phyloP scores from a whole-genome alignment of 768 basidiomycete genomes.

The Mycena haematopus region DNA sequence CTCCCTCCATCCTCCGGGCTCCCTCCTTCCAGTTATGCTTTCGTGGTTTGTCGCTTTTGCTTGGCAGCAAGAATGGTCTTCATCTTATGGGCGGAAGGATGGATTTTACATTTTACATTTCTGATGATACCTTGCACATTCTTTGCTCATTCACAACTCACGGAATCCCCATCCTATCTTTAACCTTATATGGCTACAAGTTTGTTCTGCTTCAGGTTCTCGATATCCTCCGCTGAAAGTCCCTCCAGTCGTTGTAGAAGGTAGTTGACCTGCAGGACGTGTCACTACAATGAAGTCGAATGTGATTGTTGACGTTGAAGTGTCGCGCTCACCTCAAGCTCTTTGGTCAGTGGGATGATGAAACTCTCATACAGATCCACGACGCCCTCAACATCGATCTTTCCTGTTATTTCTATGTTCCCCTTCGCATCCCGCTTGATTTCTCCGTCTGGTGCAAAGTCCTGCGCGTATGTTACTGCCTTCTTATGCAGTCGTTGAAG shows the following conservation, averaged over 20 bases:
- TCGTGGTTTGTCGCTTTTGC: slow-evolving; percentile 8
- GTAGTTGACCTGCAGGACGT: slow-evolving; percentile 81
- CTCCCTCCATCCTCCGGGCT: slow-evolving; percentile 3
- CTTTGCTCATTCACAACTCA: slow-evolving; percentile 13
- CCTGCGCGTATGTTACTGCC: slow-evolving; percentile 78
- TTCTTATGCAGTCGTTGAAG: slow-evolving; percentile 88
- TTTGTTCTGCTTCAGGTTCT: slow-evolving; percentile 52
- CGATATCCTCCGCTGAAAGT: slow-evolving; percentile 80
- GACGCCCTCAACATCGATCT: slow-evolving; percentile 93
- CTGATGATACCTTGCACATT: slow-evolving; percentile 22
- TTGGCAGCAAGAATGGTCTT: slow-evolving; percentile 14
- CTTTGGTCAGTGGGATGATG: slow-evolving; percentile 97
- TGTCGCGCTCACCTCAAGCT: slow-evolving; percentile 83
- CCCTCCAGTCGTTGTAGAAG: slow-evolving; percentile 90
- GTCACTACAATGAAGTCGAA: neutral
- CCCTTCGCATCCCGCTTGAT: slow-evolving; percentile 42
- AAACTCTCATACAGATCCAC: slow-evolving; percentile 93
- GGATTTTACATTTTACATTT: slow-evolving; percentile 10
- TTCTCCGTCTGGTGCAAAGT: slow-evolving; percentile 74
- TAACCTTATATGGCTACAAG: slow-evolving; percentile 23
- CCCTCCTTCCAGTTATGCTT: slow-evolving; percentile 18
- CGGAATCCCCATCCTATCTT: neutral
- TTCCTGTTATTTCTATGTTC: slow-evolving; percentile 47
- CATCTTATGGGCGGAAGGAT: slow-evolving; percentile 24
- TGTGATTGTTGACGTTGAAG: neutral